A percentile compares a stretch with the other conserved stretches of the same genome.
Evolutionary conservation across 208 protist genomes (phyloP).

Genomic region (Acanthamoeba triangularis): DNA sequence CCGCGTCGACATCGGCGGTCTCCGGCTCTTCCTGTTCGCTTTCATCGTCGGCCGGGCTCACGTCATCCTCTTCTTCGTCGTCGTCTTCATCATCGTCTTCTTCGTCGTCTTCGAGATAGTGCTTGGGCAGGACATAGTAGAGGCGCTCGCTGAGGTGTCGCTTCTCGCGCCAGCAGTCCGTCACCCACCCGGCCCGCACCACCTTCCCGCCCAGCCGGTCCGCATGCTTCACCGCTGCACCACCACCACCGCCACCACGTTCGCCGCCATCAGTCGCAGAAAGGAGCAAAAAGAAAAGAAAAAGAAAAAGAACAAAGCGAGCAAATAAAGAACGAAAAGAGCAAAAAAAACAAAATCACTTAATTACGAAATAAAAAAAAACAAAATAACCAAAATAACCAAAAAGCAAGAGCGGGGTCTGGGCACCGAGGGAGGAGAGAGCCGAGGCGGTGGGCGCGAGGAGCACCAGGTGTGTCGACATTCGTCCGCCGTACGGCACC

Average conservation of each 20-base stretch:
- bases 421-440: background rate
- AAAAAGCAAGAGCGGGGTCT: background rate
- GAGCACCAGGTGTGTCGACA: constrained; percentile 40
- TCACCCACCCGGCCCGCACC: background rate
- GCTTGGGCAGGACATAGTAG: background rate
- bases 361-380: too few relatives aligned
- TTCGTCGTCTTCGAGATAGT: constrained; percentile 28
- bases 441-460: background rate
- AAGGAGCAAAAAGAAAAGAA: too few relatives aligned
- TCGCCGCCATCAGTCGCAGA: too few relatives aligned
- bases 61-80: constrained; percentile 16
- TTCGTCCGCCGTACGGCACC: background rate
- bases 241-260: background rate
- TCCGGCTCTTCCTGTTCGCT: background rate
- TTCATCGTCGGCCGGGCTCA: constrained; percentile 1
- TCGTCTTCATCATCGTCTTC: background rate
- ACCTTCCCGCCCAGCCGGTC: constrained; percentile 20
- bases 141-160: constrained; percentile 20
- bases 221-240: background rate
- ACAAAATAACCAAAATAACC: background rate
- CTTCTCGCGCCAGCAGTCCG: constrained; percentile 47
- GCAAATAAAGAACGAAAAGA: background rate
- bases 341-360: too few relatives aligned
- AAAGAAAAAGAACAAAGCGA: background rate
- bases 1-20: background rate